phyloP scores from a whole-genome alignment of 306 rosid species.

The Cucurbita moschata region DNA sequence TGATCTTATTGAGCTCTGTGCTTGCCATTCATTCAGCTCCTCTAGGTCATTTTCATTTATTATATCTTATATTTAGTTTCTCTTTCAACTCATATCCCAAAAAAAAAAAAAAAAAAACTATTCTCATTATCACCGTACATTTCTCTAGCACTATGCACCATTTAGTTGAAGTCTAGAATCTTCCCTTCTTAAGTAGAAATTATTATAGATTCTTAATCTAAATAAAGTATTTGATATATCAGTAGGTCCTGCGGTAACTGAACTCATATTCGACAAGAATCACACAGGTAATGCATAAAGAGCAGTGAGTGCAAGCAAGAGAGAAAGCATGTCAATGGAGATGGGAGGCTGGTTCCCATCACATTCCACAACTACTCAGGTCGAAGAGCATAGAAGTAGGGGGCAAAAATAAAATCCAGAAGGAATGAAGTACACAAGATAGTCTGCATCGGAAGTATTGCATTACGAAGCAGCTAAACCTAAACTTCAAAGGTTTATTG shows the following conservation, averaged over 20 bases:
- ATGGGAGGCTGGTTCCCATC: neutral
- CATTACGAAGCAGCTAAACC: slow-evolving; percentile 7
- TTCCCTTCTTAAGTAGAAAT: neutral
- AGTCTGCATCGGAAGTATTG: neutral
- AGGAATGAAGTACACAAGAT: neutral
- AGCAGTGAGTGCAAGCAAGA: neutral
- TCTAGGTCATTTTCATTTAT: neutral
- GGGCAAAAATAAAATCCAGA: neutral
- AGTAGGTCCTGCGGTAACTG: neutral
- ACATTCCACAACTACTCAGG: neutral
- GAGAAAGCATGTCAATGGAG: neutral
- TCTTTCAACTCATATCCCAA: neutral
- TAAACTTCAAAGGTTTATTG: neutral
- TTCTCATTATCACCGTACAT: neutral
- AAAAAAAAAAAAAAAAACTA: too few relatives aligned
- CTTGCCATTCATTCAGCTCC: neutral
- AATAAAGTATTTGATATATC: neutral
- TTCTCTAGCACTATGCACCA: neutral
- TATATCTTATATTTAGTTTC: neutral
- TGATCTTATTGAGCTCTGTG: neutral
- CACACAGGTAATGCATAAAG: neutral
- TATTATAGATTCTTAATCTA: neutral
- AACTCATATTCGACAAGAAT: slow-evolving; percentile 1
- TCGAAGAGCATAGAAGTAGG: neutral
- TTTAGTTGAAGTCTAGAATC: neutral